These are phyloP conservation scores for Tuber brumale DNA, from an alignment of 495 filamentous ascomycete genomes.

Conservation along the genomic window DNA sequence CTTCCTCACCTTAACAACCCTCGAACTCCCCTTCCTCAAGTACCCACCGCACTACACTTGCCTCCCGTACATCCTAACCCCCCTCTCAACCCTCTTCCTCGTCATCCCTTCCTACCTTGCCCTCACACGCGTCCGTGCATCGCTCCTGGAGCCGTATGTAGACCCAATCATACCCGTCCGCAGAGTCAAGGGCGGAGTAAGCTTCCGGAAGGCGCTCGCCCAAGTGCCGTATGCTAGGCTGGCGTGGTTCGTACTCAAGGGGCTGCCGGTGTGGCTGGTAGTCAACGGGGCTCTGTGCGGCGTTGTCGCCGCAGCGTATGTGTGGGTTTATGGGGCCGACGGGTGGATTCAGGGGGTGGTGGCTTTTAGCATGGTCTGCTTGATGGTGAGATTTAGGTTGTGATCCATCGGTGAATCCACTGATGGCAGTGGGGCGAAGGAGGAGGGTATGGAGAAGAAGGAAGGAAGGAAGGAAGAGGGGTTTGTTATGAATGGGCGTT, in stretches of 20 bases:
- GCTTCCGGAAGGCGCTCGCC: not conserved
- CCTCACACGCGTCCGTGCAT: not conserved
- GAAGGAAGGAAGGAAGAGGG: not conserved
- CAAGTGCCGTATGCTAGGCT: not conserved
- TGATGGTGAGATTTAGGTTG: not conserved
- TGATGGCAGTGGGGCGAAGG: not conserved
- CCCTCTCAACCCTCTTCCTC: not conserved
- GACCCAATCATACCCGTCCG: not conserved
- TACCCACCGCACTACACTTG: not conserved
- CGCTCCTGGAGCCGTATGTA: not conserved
- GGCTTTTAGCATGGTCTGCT: not conserved
- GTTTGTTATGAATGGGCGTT: not conserved
- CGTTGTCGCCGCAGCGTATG: not conserved
- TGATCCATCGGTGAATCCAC: not conserved
- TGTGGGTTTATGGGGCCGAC: not conserved
- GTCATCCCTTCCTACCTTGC: conserved; percentile 1
- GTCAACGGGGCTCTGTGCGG: not conserved
- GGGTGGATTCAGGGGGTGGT: not conserved
- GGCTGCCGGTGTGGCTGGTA: not conserved
- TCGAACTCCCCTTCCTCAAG: not conserved
- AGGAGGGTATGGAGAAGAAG: not conserved
- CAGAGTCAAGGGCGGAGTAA: not conserved
- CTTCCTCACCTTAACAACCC: not conserved
- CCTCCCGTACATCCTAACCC: not conserved
- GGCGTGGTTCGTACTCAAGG: not conserved